Evolutionary conservation across 192 early-diverging fungal genomes (phyloP).

Genomic region (Coemansia sp.): DNA sequence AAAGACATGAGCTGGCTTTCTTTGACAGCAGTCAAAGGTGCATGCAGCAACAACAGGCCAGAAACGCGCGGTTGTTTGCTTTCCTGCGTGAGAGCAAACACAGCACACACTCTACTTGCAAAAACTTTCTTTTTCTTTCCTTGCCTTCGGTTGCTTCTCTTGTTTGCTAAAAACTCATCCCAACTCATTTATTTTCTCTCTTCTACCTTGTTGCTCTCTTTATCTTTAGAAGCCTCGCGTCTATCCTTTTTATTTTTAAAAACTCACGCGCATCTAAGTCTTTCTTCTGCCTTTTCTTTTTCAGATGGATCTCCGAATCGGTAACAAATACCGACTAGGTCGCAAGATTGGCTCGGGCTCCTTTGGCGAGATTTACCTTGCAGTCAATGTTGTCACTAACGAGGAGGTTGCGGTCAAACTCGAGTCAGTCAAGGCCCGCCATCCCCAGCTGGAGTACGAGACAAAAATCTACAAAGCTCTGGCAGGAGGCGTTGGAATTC

Average conservation of each 20-base stretch:
- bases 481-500: constrained; percentile 88
- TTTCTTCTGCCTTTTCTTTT: background rate
- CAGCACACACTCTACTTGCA: background rate
- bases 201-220: constrained; percentile 2
- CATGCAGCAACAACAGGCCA: too few relatives aligned
- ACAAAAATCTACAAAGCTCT: constrained; percentile 93
- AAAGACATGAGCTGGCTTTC: background rate
- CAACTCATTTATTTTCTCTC: constrained; percentile 2
- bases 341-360: constrained; percentile 96
- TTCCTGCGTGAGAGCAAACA: background rate
- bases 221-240: constrained; percentile 6
- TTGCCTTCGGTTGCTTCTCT: too few relatives aligned
- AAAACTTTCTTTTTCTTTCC: too few relatives aligned
- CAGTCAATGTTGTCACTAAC: constrained; percentile 82
- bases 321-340: constrained; percentile 91
- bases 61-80: constrained; percentile 1
- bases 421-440: constrained; percentile 90
- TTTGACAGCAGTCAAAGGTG: background rate
- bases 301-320: constrained; percentile 80
- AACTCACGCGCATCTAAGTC: constrained; percentile 7
- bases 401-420: constrained; percentile 99
- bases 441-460: constrained; percentile 98
- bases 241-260: background rate
- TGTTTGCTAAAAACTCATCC: constrained; percentile 7
- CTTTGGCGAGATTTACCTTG: constrained; percentile 97